These are phyloP conservation scores for Rosa chinensis DNA, from an alignment of 306 rosid genomes.

Conservation along the genomic window DNA sequence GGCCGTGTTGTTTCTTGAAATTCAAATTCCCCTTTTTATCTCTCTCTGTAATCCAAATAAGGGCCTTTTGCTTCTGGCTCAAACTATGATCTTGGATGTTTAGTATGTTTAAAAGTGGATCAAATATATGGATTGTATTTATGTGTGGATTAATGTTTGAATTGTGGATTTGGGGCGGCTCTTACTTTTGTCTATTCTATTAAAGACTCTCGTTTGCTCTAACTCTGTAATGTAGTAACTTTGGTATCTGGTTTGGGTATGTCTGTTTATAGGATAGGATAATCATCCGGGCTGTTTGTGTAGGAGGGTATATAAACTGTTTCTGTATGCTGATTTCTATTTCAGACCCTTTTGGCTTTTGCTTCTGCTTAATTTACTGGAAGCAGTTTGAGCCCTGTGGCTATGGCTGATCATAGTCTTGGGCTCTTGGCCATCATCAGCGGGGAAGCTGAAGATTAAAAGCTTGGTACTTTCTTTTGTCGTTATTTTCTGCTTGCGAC, in stretches of 20 bases:
- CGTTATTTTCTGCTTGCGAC: no score
- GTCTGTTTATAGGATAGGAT: no score
- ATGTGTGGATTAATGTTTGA: neutral
- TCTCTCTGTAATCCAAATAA: neutral
- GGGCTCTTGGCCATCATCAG: no score
- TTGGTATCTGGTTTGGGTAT: neutral
- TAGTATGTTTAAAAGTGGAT: neutral
- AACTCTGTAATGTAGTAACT: neutral
- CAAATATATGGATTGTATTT: neutral
- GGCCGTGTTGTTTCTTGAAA: conserved; percentile 54
- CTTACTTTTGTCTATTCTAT: neutral
- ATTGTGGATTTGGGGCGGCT: no score
- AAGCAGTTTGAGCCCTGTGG: neutral
- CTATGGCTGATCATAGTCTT: neutral
- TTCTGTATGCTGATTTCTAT: neutral
- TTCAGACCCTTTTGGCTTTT: neutral
- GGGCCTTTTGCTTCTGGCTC: neutral
- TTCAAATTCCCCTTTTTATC: neutral
- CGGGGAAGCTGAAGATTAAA: no score
- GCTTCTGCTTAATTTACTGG: neutral
- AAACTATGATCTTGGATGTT: neutral
- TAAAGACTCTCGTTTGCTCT: no score
- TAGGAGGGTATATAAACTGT: no score
- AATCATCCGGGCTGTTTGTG: no score
- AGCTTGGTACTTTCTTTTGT: no score